Base-by-base conservation (phyloP, 2,329 filamentous ascomycete species). In the Xylaria sp. region DNA sequence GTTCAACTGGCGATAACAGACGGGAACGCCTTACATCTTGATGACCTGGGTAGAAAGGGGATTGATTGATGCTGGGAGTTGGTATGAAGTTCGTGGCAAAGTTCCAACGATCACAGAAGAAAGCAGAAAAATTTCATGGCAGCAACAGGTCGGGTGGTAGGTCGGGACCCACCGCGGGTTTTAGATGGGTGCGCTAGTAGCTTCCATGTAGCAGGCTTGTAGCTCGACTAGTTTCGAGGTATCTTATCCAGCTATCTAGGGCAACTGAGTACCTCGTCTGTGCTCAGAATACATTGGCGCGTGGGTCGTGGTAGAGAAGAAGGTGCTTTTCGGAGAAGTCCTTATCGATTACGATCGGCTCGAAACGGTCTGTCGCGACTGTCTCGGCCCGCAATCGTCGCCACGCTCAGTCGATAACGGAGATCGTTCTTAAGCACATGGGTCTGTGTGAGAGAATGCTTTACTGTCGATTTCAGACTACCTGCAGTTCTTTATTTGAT, bases 21-120 rank as follows among this genome's bases (percentile, higher is more conserved):
- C 11, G 34, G 9, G n/a, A 10, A 16, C 39, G 4, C 42, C 67
- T 65, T 66, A 70, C 67, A 69, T 69, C 8, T 49, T 65, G 61
- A 30, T 39, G 4, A 42, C 6, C 39, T 44, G 13, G 9, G 37
- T 42, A 42, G 8, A 42, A 42, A 8, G 10, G 39, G 44, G 10
- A 2, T 18, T 47, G 51, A 18, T 51, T 4, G 23, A 51, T 55
- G 52, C n/a, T 30, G 42, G 52, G 39, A 13, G 11, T 13, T 23
- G 10, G 18, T 44, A 16, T 13, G 34, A 34, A 16, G 16, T 53
- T 42, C 3, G 42, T 57, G 5, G 4, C 34, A 9, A 39, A 52
- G 11, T 10, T 30, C 23, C 23, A 30, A 30, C 23, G 23, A 30
- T 30, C 4, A 6, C 23, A 30, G 23, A 30, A 5, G 23, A 30